These are phyloP conservation scores for Salicornia ramosissima DNA, from an alignment of 148 eudicot species.

Conservation along the genomic window DNA sequence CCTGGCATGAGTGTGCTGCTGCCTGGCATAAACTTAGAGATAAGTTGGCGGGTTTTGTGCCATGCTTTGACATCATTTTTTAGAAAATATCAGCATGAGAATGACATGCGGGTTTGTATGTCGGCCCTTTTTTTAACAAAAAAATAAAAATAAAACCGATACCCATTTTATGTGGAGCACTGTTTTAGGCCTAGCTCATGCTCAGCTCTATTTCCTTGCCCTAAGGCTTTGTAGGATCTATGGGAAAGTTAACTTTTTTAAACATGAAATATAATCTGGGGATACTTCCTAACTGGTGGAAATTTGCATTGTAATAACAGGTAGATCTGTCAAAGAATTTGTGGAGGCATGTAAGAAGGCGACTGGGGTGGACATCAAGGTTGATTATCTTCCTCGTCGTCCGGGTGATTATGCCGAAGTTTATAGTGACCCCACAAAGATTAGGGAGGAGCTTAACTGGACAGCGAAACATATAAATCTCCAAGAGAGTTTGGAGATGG, in stretches of 20 bases:
- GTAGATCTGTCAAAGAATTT: conserved; percentile 76
- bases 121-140: too few relatives aligned
- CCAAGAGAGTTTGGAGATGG: conserved; percentile 53
- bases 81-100: too few relatives aligned
- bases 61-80: too few relatives aligned
- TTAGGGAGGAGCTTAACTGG: conserved; percentile 63
- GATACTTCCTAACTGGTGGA: too few relatives aligned
- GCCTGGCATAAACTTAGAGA: too few relatives aligned
- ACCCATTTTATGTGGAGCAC: too few relatives aligned
- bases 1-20: not conserved
- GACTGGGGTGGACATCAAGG: conserved; percentile 60
- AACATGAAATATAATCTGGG: not conserved
- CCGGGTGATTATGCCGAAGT: conserved; percentile 91
- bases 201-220: not conserved
- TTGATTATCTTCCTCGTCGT: conserved; percentile 59
- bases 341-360: conserved; percentile 86
- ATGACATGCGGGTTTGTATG: too few relatives aligned
- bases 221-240: not conserved
- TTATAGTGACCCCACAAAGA: conserved; percentile 74
- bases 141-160: too few relatives aligned
- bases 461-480: conserved; percentile 58
- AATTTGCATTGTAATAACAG: conserved; percentile 24
- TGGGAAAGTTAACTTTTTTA: not conserved
- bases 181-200: not conserved
- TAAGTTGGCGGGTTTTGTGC: too few relatives aligned